Percentiles rank a stretch among this genome's conserved stretches.
Evolutionary conservation across 129 eudicot species (phyloP).

Genomic region (Escallonia herrerae): DNA sequence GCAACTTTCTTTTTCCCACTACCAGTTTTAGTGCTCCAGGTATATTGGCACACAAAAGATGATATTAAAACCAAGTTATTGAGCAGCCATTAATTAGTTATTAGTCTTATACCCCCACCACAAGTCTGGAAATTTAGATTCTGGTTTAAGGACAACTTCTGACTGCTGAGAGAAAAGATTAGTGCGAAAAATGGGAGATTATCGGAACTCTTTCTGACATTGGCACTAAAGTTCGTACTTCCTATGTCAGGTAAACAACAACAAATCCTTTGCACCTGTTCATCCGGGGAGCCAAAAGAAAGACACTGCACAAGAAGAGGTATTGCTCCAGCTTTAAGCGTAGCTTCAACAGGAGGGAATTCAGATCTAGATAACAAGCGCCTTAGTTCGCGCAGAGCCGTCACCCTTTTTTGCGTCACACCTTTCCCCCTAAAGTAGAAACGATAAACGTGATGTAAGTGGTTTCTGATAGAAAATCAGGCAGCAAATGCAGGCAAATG

Average conservation of each 20-base stretch:
- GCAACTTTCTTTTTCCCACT: too few relatives aligned
- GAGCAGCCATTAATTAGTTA: too few relatives aligned
- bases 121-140: too few relatives aligned
- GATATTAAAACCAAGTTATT: too few relatives aligned
- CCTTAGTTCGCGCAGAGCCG: slow-evolving; percentile 80
- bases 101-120: too few relatives aligned
- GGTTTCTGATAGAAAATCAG: background rate
- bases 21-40: too few relatives aligned
- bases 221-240: background rate
- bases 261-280: slow-evolving; percentile 56
- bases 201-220: background rate
- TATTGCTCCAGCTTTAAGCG: slow-evolving; percentile 77
- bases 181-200: background rate
- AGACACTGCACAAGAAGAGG: slow-evolving; percentile 79
- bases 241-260: background rate
- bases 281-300: slow-evolving; percentile 88
- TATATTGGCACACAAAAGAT: too few relatives aligned
- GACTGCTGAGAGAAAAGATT: too few relatives aligned
- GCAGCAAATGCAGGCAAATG: background rate
- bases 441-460: background rate
- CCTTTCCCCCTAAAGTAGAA: slow-evolving; percentile 68
- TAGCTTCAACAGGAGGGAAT: slow-evolving; percentile 91
- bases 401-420: slow-evolving; percentile 63
- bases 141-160: too few relatives aligned
- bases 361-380: slow-evolving; percentile 85